Conservation (phyloP, 2,329 filamentous ascomycete species). For the Apiospora arundinis region DNA sequence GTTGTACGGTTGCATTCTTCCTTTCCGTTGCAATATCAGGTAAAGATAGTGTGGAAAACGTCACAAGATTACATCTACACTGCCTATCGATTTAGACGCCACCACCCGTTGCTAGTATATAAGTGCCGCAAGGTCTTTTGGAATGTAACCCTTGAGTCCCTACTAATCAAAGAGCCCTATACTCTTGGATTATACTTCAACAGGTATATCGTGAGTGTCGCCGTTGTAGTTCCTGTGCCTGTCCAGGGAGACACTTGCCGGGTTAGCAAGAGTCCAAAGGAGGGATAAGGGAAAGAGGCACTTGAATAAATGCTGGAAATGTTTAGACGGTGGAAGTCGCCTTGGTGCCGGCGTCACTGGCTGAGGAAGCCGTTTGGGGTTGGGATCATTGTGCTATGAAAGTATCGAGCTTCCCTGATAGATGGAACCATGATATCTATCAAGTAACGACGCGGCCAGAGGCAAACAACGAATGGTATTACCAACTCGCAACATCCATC, state of each 20-base stretch:
- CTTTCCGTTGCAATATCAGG: not conserved
- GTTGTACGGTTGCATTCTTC: not conserved
- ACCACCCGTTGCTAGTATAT: not conserved
- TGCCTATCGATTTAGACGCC: not conserved
- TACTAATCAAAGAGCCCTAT: not conserved
- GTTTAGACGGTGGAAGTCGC: constrained; percentile 18
- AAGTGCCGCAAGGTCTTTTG: not conserved
- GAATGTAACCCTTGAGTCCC: not conserved
- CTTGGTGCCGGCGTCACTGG: not conserved
- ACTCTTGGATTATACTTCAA: constrained; percentile 46
- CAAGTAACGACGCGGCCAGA: not conserved
- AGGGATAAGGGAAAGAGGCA: too few species aligned
- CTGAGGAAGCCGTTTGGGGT: constrained; percentile 29
- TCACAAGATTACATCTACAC: not conserved
- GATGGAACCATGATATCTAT: not conserved
- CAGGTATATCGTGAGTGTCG: constrained; percentile 50
- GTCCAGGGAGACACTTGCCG: not conserved
- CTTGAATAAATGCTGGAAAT: too few species aligned
- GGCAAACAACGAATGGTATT: not conserved
- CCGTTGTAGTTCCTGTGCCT: constrained; percentile 57
- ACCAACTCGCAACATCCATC: not conserved
- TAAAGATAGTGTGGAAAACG: not conserved
- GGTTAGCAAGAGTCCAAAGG: too few species aligned
- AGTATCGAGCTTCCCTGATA: constrained; percentile 26
- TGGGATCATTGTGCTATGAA: constrained; percentile 40